Evolutionary conservation across 129 eudicot genomes (phyloP).

Genomic region (Logfia minima): DNA sequence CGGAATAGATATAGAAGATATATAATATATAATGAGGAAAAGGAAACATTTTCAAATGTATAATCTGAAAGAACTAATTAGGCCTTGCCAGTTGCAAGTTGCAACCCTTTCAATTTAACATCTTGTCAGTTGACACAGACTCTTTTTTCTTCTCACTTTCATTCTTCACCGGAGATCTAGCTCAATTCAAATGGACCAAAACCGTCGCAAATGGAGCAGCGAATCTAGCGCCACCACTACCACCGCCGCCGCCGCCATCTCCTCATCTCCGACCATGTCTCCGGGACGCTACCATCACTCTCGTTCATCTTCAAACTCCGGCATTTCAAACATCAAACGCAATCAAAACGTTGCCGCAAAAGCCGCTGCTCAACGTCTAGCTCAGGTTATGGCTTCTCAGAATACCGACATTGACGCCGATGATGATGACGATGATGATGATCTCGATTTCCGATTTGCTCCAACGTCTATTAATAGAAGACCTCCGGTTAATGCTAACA

Average conservation of each 20-base stretch:
- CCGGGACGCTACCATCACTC: conserved; percentile 52
- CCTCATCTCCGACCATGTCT: conserved; percentile 49
- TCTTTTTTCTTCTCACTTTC: conserved; percentile 13
- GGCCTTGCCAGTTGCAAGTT: not conserved
- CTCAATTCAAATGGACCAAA: conserved; percentile 35
- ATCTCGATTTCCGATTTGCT: conserved; percentile 59
- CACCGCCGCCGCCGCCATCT: conserved; percentile 27
- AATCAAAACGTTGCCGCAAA: conserved; percentile 90
- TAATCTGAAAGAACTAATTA: not conserved
- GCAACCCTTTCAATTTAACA: not conserved
- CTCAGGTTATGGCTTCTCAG: conserved; percentile 97
- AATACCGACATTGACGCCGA: conserved; percentile 60
- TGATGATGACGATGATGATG: conserved; percentile 48
- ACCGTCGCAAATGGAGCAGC: conserved; percentile 73
- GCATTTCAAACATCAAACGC: conserved; percentile 80
- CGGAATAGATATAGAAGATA: no score
- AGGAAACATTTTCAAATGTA: conserved; percentile 4
- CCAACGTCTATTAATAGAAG: conserved; percentile 57
- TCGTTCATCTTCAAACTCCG: conserved; percentile 65
- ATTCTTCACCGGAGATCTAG: conserved; percentile 32
- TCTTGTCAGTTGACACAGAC: not conserved
- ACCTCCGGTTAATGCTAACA: conserved; percentile 34
- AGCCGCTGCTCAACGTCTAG: conserved; percentile 97
- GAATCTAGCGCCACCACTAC: conserved; percentile 50
- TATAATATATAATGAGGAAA: no score